Evolutionary conservation across 1,284 basidiomycete species (phyloP), one percentile per base, ranked within the genome.

Genomic region (Ceratorhiza oryzae-sativae): DNA sequence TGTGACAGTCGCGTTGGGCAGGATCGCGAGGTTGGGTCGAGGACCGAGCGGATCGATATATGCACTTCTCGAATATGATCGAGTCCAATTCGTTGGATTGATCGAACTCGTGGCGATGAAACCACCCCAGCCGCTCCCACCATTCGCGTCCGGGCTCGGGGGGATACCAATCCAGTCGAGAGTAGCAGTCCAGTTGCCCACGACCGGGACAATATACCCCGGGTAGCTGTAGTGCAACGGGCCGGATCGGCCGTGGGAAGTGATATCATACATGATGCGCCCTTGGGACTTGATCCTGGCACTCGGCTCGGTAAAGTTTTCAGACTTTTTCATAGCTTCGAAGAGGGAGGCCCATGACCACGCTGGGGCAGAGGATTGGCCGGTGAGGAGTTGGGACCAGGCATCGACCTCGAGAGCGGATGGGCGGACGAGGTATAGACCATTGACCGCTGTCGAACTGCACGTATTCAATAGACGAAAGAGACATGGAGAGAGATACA

Each of bases 371-470:
- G 78, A 79, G n/a, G 76, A 63, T n/a, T 76, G 76, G 53, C 77
- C 77, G 59, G 80, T 79, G 71, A 80, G 75, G 73, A 88, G 77
- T 15, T 79, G 76, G 9, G 84, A 80, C 86, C 86, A 88, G 1
- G 85, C 81, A 75, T 88, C 83, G 75, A 88, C 80, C 77, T 90
- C 87, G 65, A 82, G 75, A 49, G 83, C 75, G 32, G 84, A 83
- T 8, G 86, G 86, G 1, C 86, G 83, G 62, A 88, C 82, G 61
- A 86, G 83, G 80, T 90, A 92, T 80, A 91, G 83, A 71, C 89
- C 91, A 80, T 92, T 92, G 72, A 90, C 84, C 5, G 90, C 88
- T 34, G 67, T 70, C 3, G 67, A 70, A n/a, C 67, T 70, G 41
- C 18, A 32, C 2, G 45, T 86, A 12, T 27, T 15, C 78, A 15